Conservation (phyloP, 176 grass and related monocot species). For the Ampelocalamus luodianensis region DNA sequence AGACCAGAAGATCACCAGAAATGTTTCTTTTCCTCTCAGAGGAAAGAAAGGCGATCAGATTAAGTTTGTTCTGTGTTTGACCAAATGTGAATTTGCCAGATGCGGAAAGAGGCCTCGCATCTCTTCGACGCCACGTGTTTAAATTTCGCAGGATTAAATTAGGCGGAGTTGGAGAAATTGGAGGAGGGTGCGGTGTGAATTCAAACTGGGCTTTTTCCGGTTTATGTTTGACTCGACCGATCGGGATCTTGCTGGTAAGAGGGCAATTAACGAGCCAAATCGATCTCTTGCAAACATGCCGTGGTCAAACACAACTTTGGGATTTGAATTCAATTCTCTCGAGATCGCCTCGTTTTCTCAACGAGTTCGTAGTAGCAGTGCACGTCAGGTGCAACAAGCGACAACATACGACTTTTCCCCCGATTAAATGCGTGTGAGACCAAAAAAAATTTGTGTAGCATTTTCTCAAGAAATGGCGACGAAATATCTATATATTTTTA, state of each 20-base stretch:
- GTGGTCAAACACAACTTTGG: background rate
- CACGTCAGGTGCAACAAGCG: background rate
- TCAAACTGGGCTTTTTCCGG: background rate
- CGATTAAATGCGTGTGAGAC: background rate
- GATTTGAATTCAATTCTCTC: background rate
- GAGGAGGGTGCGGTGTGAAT: background rate
- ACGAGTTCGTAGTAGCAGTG: background rate
- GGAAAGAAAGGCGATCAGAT: background rate
- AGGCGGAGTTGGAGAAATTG: background rate
- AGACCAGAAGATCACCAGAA: background rate
- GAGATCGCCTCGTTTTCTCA: background rate
- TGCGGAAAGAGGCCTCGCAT: background rate
- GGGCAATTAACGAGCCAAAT: background rate
- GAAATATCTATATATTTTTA: background rate
- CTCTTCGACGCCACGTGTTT: background rate
- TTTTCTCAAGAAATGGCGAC: too few species aligned
- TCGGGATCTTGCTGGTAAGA: background rate
- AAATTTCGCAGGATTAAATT: background rate
- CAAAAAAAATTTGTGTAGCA: too few species aligned
- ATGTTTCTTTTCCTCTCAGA: background rate
- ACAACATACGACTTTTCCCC: background rate
- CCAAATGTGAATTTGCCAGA: slow-evolving; percentile 27
- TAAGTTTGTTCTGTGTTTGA: background rate
- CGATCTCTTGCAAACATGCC: background rate
- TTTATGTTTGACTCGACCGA: background rate